Evolutionary conservation across 441 rosid genomes (phyloP), one percentile per base, ranked within the genome.

Genomic region (Syzygium malaccense): DNA sequence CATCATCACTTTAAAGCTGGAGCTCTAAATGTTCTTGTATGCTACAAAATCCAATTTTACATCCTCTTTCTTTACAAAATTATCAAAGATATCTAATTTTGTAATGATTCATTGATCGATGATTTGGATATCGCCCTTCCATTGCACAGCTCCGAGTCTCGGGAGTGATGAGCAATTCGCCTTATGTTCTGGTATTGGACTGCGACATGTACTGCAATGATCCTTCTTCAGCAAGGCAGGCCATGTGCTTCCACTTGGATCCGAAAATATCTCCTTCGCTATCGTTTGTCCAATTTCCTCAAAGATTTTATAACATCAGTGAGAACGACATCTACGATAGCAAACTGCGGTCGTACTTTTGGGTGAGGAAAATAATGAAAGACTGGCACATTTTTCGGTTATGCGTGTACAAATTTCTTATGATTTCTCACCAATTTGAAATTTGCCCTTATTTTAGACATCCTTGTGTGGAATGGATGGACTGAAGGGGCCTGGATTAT

Each of bases 1-100:
- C 91, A 87, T 1, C 95, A 93, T 83, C 57, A 93, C 88, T 95
- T 92, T 88, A 95, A 92, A 88, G 95, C 94, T n/a, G 93, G 96
- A 90, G 95, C 93, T 15, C 90, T 93, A 17, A 93, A 94, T 30
- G 93, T 88, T 18, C 95, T 94, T 37, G 93, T 94, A 92, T 8
- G 86, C 83, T 26, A 41, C n/a, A 20, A 75, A 71, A 75, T 41
- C 51, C 28, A 17, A 3, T 56, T 26, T 32, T 51, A 14, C 83
- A 23, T 75, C 51, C 51, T 75, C 83, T 53, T 37, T 12, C 51
- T 41, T 23, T 37, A 25, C 17, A 37, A 71, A 33, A 14, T 71
- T 71, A 20, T 71, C 51, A 71, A 13, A 71, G 51, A 37, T 20
- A 75, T 41, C 32, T 19, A 85, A 62, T 62, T 33, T 62, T 53